Percentiles rank a stretch among this genome's conserved stretches.
Evolutionary conservation across 2,329 filamentous ascomycete genomes (phyloP).

Genomic region (Leptographium wingfieldii): DNA sequence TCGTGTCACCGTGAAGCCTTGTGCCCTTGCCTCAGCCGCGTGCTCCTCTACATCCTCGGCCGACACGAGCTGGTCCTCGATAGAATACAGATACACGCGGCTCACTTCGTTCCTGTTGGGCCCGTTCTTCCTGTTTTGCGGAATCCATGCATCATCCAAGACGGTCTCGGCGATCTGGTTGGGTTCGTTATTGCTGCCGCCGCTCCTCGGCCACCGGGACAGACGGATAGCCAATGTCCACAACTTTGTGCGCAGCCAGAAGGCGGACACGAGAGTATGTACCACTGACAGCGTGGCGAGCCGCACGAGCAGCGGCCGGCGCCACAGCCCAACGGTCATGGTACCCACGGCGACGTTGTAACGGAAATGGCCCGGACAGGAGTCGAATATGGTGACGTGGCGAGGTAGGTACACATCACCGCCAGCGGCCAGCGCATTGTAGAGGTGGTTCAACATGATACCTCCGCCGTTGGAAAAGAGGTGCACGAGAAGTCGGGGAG

Average conservation of each 20-base stretch:
- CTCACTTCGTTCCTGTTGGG: constrained; percentile 25
- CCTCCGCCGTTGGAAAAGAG: constrained; percentile 41
- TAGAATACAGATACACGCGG: constrained; percentile 40
- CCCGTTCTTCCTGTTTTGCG: constrained; percentile 22
- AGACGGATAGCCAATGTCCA: background rate
- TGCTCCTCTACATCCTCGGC: constrained; percentile 35
- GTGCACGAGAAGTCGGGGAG: constrained; percentile 31
- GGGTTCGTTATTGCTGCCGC: background rate
- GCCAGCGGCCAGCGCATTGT: constrained; percentile 14
- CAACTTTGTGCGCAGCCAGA: constrained; percentile 15
- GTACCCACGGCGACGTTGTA: constrained; percentile 15
- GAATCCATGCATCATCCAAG: constrained; percentile 11
- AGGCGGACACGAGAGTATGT: constrained; percentile 16
- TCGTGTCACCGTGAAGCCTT: constrained; percentile 26
- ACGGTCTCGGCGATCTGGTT: background rate
- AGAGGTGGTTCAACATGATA: constrained; percentile 26
- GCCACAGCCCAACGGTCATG: constrained; percentile 1
- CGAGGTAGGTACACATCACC: constrained; percentile 20
- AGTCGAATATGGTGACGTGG: constrained; percentile 34
- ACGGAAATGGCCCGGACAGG: constrained; percentile 32
- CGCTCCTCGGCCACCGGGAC: background rate
- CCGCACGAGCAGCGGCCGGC: constrained; percentile 9
- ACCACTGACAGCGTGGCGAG: constrained; percentile 14
- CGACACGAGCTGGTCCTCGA: constrained; percentile 33
- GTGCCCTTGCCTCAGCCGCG: constrained; percentile 25